Evolutionary conservation across 2,329 filamentous ascomycete species (phyloP).

Genomic region (Ploettnerulaceae sp.): DNA sequence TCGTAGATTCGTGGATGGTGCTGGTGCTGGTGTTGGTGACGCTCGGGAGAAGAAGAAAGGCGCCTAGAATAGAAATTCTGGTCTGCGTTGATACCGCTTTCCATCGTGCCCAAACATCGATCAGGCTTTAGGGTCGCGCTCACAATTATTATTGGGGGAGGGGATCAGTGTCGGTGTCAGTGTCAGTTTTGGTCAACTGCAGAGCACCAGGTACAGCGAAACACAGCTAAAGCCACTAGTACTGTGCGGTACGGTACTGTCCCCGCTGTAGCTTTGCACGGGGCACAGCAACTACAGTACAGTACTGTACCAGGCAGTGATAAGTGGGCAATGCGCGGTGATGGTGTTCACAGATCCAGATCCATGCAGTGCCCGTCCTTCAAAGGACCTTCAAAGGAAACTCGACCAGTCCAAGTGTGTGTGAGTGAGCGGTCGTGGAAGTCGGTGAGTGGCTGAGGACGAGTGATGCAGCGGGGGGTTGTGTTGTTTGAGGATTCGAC

Average conservation of each 20-base stretch:
- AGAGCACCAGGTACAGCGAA: neutral
- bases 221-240: no score
- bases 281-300: neutral
- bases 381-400: no score
- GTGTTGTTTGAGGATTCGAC: constrained; percentile 20
- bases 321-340: neutral
- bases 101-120: constrained; percentile 33
- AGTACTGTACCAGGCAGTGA: constrained; percentile 5
- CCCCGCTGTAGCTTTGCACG: no score
- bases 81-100: constrained; percentile 31
- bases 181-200: constrained; percentile 2
- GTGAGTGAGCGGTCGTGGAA: constrained; percentile 27
- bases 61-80: constrained; percentile 33
- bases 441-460: constrained; percentile 20
- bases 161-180: no score
- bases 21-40: constrained; percentile 18
- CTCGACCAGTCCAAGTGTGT: constrained; percentile 15
- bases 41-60: constrained; percentile 20
- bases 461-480: constrained; percentile 18
- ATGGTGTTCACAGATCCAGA: constrained; percentile 6
- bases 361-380: no score
- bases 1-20: constrained; percentile 17
- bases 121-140: constrained; percentile 17
- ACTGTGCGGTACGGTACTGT: no score
- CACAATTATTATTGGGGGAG: no score